Conservation (phyloP, 2,329 filamentous ascomycete genomes). For the Chaetomium sp. region DNA sequence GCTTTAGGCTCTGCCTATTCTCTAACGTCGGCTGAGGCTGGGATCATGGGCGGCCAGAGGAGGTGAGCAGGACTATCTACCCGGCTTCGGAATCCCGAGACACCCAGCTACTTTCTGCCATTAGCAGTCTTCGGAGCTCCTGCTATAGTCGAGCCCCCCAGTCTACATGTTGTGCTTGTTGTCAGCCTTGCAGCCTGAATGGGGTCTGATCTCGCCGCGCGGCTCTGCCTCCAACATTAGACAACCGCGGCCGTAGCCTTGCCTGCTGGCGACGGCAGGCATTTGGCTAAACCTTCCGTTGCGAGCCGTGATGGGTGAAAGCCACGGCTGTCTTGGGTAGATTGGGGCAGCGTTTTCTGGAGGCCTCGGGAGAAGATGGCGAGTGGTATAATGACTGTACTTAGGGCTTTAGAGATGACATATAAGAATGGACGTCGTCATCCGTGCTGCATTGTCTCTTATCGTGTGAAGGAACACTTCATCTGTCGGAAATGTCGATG, state of each 20-base stretch:
- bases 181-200: constrained; percentile 25
- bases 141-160: too few species aligned
- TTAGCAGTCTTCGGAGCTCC: neutral
- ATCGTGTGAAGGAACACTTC: neutral
- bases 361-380: neutral
- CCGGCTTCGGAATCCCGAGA: neutral
- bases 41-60: neutral
- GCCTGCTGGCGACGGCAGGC: neutral
- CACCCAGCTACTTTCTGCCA: neutral
- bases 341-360: constrained; percentile 1
- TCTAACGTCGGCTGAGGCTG: constrained; percentile 12
- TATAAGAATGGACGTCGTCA: constrained; percentile 9
- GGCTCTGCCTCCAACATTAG: constrained; percentile 13
- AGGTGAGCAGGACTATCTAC: neutral
- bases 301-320: constrained; percentile 10
- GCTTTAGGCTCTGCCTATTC: constrained; percentile 21
- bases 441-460: neutral
- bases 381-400: neutral
- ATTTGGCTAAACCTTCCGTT: constrained; percentile 24
- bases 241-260: constrained; percentile 3
- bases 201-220: neutral
- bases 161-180: constrained; percentile 1
- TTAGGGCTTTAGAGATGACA: neutral
- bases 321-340: constrained; percentile 26
- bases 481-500: neutral